Evolutionary conservation across 176 grass and related monocot genomes (phyloP).

Genomic region (Neostapfia colusana): DNA sequence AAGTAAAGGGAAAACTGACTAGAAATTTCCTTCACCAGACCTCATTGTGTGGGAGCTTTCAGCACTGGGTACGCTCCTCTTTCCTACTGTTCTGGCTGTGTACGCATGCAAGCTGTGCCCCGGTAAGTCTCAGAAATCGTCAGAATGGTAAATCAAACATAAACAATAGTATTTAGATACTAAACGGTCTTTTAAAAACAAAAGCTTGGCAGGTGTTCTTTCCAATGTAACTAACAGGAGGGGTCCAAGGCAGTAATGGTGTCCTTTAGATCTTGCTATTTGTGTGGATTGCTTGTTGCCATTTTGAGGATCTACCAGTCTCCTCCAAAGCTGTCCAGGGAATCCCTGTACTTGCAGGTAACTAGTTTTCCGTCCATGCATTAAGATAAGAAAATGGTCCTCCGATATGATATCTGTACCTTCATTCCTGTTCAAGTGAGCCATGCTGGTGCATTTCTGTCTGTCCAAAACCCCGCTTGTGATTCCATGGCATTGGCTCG

Average conservation of each 20-base stretch:
- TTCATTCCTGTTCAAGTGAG: conserved; percentile 37
- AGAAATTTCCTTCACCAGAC: too few relatives aligned
- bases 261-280: conserved; percentile 21
- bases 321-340: conserved; percentile 33
- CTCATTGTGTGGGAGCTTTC: too few relatives aligned
- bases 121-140: conserved; percentile 5
- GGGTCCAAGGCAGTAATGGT: conserved; percentile 5
- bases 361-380: conserved; percentile 30
- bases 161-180: conserved; percentile 11
- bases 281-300: conserved; percentile 33
- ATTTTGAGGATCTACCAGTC: conserved; percentile 34
- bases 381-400: conserved; percentile 30
- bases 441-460: conserved; percentile 43
- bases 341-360: conserved; percentile 28
- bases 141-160: conserved; percentile 30
- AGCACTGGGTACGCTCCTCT: too few relatives aligned
- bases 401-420: conserved; percentile 32
- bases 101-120: neutral
- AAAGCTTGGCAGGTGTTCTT: conserved; percentile 37
- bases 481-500: conserved; percentile 41
- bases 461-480: neutral
- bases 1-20: too few relatives aligned
- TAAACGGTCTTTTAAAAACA: neutral
- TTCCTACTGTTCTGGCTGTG: neutral
- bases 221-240: conserved; percentile 21